Conservation (phyloP, 2,329 filamentous ascomycete species). For the Fusarium pseudocircinatum region DNA sequence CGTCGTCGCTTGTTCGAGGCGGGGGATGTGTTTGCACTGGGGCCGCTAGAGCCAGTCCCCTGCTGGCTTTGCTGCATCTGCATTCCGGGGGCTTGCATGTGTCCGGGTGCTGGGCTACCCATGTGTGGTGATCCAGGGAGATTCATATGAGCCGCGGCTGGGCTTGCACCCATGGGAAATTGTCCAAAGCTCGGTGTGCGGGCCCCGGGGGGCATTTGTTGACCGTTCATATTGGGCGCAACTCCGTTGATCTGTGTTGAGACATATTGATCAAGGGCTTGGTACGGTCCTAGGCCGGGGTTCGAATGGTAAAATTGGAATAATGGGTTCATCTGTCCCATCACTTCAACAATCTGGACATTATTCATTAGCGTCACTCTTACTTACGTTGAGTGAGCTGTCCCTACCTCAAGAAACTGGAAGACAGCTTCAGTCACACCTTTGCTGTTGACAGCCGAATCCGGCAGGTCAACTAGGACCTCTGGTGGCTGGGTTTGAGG, state of each 20-base stretch:
- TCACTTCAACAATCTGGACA: constrained; percentile 69
- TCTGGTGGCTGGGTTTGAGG: constrained; percentile 68
- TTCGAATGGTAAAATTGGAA: constrained; percentile 68
- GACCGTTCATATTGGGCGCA: constrained; percentile 57
- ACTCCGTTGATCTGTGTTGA: constrained; percentile 54
- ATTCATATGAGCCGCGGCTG: constrained; percentile 67
- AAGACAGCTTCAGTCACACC: constrained; percentile 70
- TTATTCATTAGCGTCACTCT: constrained; percentile 35
- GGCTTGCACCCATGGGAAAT: constrained; percentile 69
- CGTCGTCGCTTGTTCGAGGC: constrained; percentile 68
- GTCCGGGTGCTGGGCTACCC: constrained; percentile 68
- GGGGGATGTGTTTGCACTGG: constrained; percentile 73
- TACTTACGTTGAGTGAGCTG: constrained; percentile 29
- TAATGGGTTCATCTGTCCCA: constrained; percentile 73
- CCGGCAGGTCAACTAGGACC: constrained; percentile 64
- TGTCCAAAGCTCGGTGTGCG: constrained; percentile 66
- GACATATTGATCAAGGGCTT: constrained; percentile 70
- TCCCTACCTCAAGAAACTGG: constrained; percentile 70
- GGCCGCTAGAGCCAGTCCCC: constrained; percentile 71
- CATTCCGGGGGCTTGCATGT: constrained; percentile 73
- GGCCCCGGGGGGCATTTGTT: constrained; percentile 59
- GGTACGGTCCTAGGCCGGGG: constrained; percentile 64
- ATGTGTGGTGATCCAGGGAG: constrained; percentile 70
- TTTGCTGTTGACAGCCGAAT: constrained; percentile 66
- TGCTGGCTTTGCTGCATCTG: constrained; percentile 74